These are phyloP conservation scores for Suillus occidentalis DNA, from an alignment of 768 basidiomycete genomes.

Conservation along the genomic window DNA sequence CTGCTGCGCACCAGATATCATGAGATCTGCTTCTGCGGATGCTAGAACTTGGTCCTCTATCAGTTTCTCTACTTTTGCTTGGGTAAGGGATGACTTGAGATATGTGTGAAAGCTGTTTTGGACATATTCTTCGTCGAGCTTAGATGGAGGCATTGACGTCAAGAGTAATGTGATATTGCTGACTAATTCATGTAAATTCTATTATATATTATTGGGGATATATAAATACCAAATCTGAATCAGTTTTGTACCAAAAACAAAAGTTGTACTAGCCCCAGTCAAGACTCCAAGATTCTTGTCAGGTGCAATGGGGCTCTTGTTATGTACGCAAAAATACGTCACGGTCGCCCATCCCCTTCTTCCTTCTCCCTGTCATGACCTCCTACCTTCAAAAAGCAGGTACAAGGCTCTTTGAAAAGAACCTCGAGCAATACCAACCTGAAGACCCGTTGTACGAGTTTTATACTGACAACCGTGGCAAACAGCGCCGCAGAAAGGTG, in stretches of 20 bases:
- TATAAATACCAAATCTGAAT: neutral
- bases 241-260: neutral
- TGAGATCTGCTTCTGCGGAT: slow-evolving; percentile 78
- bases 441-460: slow-evolving; percentile 70
- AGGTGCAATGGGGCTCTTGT: slow-evolving; percentile 7
- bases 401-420: slow-evolving; percentile 58
- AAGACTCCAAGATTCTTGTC: neutral
- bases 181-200: neutral
- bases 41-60: slow-evolving; percentile 72
- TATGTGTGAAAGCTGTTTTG: slow-evolving; percentile 84
- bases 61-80: slow-evolving; percentile 74
- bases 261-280: neutral
- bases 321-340: neutral
- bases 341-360: neutral
- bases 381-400: slow-evolving; percentile 46
- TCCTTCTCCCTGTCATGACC: slow-evolving; percentile 21
- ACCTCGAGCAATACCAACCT: slow-evolving; percentile 67
- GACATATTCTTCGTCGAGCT: slow-evolving; percentile 62
- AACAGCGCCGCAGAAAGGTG: slow-evolving; percentile 37
- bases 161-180: neutral
- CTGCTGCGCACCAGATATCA: slow-evolving; percentile 71
- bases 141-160: slow-evolving; percentile 13
- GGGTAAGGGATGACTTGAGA: slow-evolving; percentile 73
- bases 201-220: neutral
- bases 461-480: slow-evolving; percentile 30